These are phyloP conservation scores for Pseudopyricularia javanii DNA, from an alignment of 2,329 filamentous ascomycete species.

Conservation along the genomic window DNA sequence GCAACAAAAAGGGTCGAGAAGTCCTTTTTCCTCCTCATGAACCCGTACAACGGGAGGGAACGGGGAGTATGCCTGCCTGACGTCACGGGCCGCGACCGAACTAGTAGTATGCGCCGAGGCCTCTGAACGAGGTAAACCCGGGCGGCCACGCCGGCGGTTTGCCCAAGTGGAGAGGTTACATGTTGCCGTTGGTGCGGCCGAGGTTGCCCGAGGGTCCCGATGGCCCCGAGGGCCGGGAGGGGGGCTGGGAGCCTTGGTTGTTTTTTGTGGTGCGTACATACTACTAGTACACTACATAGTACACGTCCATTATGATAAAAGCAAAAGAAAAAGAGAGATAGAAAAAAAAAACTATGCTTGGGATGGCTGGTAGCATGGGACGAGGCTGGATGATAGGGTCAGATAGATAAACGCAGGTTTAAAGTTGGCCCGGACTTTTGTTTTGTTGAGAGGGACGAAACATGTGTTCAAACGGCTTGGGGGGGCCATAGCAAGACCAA, in stretches of 20 bases:
- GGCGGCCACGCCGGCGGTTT: neutral
- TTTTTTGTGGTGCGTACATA: too few species aligned
- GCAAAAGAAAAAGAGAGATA: neutral
- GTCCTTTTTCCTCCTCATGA: too few species aligned
- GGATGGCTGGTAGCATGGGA: too few species aligned
- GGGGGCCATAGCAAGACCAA: neutral
- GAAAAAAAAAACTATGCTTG: too few species aligned
- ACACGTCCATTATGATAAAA: neutral
- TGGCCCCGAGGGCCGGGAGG: neutral
- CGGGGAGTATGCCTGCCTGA: neutral
- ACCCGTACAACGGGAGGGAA: too few species aligned
- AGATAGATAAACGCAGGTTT: too few species aligned
- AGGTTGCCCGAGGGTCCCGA: neutral
- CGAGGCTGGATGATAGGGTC: too few species aligned
- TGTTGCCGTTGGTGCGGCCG: neutral
- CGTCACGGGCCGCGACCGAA: neutral
- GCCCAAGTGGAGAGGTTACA: too few species aligned
- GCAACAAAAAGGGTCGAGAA: neutral
- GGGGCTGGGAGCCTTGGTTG: too few species aligned
- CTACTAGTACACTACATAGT: too few species aligned
- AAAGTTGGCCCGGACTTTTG: neutral
- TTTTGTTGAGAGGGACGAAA: neutral
- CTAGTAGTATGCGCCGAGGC: too few species aligned
- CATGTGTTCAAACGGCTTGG: neutral
- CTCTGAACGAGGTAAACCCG: neutral